phyloP scores from a whole-genome alignment of 129 eudicot species.

The Erigeron canadensis region DNA sequence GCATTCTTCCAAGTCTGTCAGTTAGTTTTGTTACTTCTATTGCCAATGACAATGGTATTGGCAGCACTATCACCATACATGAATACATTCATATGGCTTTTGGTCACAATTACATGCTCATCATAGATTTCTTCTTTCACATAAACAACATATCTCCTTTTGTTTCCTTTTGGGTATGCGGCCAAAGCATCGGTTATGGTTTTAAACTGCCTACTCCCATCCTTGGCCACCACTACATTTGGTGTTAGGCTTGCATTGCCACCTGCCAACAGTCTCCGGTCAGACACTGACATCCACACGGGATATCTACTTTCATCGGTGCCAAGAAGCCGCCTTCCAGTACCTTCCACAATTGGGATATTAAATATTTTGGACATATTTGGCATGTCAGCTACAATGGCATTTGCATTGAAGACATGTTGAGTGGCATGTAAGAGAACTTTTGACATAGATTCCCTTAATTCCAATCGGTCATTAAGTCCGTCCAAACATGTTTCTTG shows the following conservation, averaged over 20 bases:
- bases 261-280: background rate
- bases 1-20: background rate
- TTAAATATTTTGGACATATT: too few relatives aligned
- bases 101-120: slow-evolving; percentile 9
- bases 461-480: background rate
- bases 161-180: background rate
- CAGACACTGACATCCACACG: background rate
- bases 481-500: background rate
- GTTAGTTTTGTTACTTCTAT: slow-evolving; percentile 9
- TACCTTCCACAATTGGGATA: too few relatives aligned
- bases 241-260: background rate
- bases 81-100: background rate
- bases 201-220: slow-evolving; percentile 5
- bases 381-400: background rate
- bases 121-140: slow-evolving; percentile 11
- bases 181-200: slow-evolving; percentile 3
- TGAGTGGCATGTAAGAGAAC: background rate
- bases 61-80: slow-evolving; percentile 4
- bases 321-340: background rate
- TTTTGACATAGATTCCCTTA: background rate
- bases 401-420: background rate
- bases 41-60: slow-evolving; percentile 10
- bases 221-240: slow-evolving; percentile 3
- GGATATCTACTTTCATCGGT: background rate
- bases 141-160: background rate